These are phyloP conservation scores for Rhizophagus clarus DNA, from an alignment of 192 early-diverging fungal genomes.

Conservation along the genomic window DNA sequence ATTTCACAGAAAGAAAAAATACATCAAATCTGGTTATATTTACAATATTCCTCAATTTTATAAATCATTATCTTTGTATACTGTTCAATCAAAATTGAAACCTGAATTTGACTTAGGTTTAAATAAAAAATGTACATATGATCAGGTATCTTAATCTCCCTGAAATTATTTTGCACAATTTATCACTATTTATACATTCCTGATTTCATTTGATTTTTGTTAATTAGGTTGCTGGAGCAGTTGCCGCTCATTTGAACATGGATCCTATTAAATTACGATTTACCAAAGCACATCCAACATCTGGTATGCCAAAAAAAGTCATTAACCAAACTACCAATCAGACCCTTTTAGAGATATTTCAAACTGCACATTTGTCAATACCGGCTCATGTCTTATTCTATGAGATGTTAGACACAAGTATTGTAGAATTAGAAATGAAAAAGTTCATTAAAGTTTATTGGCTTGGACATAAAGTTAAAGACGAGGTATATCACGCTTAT, in stretches of 20 bases:
- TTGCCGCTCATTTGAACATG: constrained; percentile 62
- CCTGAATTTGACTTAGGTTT: constrained; percentile 52
- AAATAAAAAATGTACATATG: constrained; percentile 67
- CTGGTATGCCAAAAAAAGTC: constrained; percentile 34
- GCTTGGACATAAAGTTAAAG: constrained; percentile 65
- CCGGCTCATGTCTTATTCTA: constrained; percentile 69
- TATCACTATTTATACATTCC: not conserved
- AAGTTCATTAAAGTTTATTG: constrained; percentile 68
- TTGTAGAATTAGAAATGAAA: constrained; percentile 86
- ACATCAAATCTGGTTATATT: constrained; percentile 39
- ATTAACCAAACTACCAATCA: constrained; percentile 38
- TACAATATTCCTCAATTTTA: constrained; percentile 72
- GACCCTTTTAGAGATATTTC: constrained; percentile 44
- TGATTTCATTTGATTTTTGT: constrained; percentile 25
- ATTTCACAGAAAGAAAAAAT: constrained; percentile 37
- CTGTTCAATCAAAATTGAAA: constrained; percentile 54
- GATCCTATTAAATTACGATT: constrained; percentile 80
- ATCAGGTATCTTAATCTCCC: too few relatives aligned
- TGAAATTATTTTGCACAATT: too few relatives aligned
- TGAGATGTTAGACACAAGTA: constrained; percentile 80
- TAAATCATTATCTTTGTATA: constrained; percentile 69
- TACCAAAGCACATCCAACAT: constrained; percentile 40
- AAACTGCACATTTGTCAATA: constrained; percentile 32
- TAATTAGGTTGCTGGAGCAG: constrained; percentile 58
- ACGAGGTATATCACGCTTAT: constrained; percentile 47